Base-by-base conservation (phyloP, 495 filamentous ascomycete species). In the Podospora didyma region DNA sequence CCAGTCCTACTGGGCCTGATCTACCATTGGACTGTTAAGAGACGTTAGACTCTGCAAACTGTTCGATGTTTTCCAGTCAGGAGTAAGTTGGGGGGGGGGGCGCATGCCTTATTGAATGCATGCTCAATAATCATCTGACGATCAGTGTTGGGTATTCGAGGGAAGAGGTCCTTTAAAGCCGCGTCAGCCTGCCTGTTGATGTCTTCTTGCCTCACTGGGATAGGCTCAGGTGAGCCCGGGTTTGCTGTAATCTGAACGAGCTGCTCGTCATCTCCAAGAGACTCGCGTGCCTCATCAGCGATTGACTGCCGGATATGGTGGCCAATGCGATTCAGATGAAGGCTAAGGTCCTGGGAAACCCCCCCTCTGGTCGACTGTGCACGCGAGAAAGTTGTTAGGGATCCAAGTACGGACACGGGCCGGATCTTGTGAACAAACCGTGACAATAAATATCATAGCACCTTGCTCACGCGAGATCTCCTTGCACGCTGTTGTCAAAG, bases 161-260 rank as follows among this genome's bases (percentile, higher is more conserved):
- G 92, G 65, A 96, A 96, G 10, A 95, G 73, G 62, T 97, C 92
- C 55, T 76, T 80, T 26, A 97, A 82, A 0, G 88, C 85, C 21
- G 81, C 82, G 66, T 86, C 78, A 54, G 89, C 88, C 67, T 92
- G 86, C 28, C 78, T 80, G 61, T 89, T 85, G 57, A 91, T 85
- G 37, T 84, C 84, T 17, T 76, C 76, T 65, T 89, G 89, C 17
- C 67, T 70, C 46, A 75, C 70, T 1, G 79, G 80, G 49, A 83
- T 79, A 9, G 79, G 77, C 60, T 82, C 79, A 2, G 77, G 76
- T 19, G 54, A 54, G 45, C 67, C 69, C 10, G 61, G 58, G 24
- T 61, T 49, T 44, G 61, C 20, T 20, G 60, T 23, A 54, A 51
- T 14, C 51, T 55, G n/a, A n/a, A n/a, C 47, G 58, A 55, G 16